These are phyloP conservation scores for Lenzites betulinus DNA, from an alignment of 768 basidiomycete genomes.

Conservation along the genomic window DNA sequence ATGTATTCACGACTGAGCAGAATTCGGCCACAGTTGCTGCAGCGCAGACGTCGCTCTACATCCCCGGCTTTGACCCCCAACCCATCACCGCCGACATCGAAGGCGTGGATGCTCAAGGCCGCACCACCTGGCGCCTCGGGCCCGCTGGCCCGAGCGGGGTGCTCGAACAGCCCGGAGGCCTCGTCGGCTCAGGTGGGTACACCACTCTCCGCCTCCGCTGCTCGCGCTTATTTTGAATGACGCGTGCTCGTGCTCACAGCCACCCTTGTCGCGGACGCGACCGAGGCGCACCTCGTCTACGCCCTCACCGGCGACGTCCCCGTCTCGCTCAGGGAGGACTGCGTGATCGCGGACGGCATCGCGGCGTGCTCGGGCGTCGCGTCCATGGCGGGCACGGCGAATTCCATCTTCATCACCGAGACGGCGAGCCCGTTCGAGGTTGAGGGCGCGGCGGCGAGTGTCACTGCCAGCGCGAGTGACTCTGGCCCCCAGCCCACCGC, in stretches of 20 bases:
- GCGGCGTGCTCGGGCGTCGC: constrained; percentile 33
- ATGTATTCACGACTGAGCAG: not conserved
- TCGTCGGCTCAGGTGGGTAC: constrained; percentile 41
- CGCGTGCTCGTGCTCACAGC: constrained; percentile 35
- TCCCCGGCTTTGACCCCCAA: constrained; percentile 49
- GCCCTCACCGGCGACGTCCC: constrained; percentile 21
- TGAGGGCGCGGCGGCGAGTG: too few species aligned
- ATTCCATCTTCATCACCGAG: constrained; percentile 5
- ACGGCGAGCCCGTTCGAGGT: constrained; percentile 30
- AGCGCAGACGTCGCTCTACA: constrained; percentile 43
- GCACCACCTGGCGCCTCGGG: constrained; percentile 44
- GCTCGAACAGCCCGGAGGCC: constrained; percentile 33
- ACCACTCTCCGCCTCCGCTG: too few species aligned
- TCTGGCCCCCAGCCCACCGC: not conserved
- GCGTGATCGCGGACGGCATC: constrained; percentile 26
- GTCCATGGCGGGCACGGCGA: not conserved
- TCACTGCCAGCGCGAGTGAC: too few species aligned
- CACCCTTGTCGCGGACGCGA: constrained; percentile 46
- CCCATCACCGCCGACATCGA: constrained; percentile 43
- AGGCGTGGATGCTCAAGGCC: constrained; percentile 44
- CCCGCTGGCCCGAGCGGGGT: constrained; percentile 40
- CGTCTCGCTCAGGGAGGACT: constrained; percentile 27
- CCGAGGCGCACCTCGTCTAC: constrained; percentile 42
- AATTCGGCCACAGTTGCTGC: constrained; percentile 22
- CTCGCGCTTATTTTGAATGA: too few species aligned